Conservation (phyloP, 441 rosid genomes). For the Mallotus repandus region DNA sequence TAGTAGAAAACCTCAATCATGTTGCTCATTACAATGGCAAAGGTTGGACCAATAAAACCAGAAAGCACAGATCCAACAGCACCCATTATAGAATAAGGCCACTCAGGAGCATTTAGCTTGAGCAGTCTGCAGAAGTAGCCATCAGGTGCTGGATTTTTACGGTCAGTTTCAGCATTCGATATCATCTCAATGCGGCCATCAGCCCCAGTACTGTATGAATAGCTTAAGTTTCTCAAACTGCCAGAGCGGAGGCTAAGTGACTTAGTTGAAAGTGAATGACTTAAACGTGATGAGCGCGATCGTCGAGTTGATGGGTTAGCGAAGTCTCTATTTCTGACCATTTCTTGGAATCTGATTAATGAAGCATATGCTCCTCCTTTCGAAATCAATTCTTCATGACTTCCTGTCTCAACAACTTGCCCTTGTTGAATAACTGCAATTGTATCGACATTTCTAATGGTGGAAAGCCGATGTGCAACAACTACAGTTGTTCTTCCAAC, state of each 20-base stretch:
- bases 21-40: slow-evolving; percentile 95
- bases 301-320: slow-evolving; percentile 88
- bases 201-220: slow-evolving; percentile 95
- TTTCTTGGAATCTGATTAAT: slow-evolving; percentile 90
- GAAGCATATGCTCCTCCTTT: slow-evolving; percentile 87
- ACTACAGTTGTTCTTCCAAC: slow-evolving; percentile 95
- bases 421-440: slow-evolving; percentile 97
- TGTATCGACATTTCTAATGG: slow-evolving; percentile 86
- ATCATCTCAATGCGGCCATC: slow-evolving; percentile 97
- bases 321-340: slow-evolving; percentile 81
- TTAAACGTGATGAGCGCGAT: slow-evolving; percentile 82
- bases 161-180: slow-evolving; percentile 94
- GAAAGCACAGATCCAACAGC: slow-evolving; percentile 89
- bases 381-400: slow-evolving; percentile 80
- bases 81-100: slow-evolving; percentile 99
- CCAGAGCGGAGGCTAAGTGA: slow-evolving; percentile 96
- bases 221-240: slow-evolving; percentile 92
- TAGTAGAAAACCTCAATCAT: slow-evolving; percentile 99
- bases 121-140: slow-evolving; percentile 91
- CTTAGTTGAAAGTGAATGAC: slow-evolving; percentile 90
- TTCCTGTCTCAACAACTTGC: slow-evolving; percentile 95
- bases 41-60: slow-evolving; percentile 96
- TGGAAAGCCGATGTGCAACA: slow-evolving; percentile 95
- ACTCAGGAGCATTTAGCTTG: slow-evolving; percentile 92
- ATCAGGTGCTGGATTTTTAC: slow-evolving; percentile 82